Base-by-base conservation (phyloP, 1,139 yeast genomes). In the Blastobotrys arbuscula region DNA sequence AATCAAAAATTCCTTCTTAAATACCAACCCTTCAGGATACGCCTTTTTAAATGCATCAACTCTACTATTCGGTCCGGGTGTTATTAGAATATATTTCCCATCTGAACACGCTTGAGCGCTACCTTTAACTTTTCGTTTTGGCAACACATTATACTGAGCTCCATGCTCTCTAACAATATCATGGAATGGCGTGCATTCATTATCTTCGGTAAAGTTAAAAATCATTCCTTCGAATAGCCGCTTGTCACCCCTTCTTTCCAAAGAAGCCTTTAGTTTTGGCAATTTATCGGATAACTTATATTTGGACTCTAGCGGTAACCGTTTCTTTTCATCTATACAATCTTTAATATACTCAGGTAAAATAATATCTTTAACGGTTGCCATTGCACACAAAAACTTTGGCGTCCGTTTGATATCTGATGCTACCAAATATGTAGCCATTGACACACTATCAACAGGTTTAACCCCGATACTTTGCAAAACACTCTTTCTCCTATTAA, bases 351-450 rank as follows among this genome's bases (percentile, higher is more conserved):
- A 68, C 24, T 46, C 48, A 16, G 60, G 62, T 44, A 58, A 55
- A 37, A 65, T 66, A 16, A 82, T 73, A 19, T 60, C 59, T n/a
- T 70, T 70, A 1, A 66, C 69, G 7, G 55, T 55, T 2, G 77
- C 69, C 49, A 77, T 57, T 1, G 76, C 69, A 30, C 70, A 65
- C 33, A 92, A 72, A 60, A 90, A 90, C 66, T 92, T 92, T 52
- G 85, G 95, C 0, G 97, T 92, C 55, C 97, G 75, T 57, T 84
- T 65, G 12, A 84, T 74, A 53, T 81, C 79, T 1, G 97, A 96
- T 0, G 97, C 92, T 16, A 90, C 64, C 12, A 72, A 51, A 34
- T 64, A 61, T 1, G 67, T 60, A 3, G 68, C 69, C 2, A 41
- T 54, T 2, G 50, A 50, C 1, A 69, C 63, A n/a, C 63, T 61